phyloP scores from a whole-genome alignment of 805 yeast species.

The Candida sithepensis region DNA sequence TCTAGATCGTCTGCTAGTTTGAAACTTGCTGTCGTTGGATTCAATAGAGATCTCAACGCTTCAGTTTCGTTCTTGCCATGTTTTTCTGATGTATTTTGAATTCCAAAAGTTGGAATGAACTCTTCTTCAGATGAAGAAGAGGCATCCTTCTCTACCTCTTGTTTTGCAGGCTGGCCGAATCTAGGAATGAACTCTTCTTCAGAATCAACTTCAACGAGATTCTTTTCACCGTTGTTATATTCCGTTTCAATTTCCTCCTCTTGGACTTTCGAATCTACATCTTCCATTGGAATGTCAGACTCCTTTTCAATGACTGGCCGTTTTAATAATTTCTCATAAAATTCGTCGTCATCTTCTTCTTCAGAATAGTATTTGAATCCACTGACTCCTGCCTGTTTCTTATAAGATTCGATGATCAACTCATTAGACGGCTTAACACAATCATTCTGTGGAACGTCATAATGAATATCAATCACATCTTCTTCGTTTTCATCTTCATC shows the following conservation, averaged over 20 bases:
- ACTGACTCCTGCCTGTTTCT: conserved; percentile 6
- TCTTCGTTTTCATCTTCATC: conserved; percentile 28
- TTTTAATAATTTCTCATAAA: conserved; percentile 12
- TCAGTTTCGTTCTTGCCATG: conserved; percentile 50
- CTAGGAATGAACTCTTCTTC: neutral
- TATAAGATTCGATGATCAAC: conserved; percentile 25
- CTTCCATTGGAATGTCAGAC: neutral
- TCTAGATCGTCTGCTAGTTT: conserved; percentile 36
- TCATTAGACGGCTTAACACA: conserved; percentile 18
- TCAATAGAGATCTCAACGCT: conserved; percentile 56
- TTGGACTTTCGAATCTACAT: neutral
- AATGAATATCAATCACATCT: conserved; percentile 22
- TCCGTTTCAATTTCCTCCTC: neutral
- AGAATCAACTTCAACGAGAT: neutral
- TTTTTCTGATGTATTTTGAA: conserved; percentile 11
- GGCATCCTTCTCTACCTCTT: neutral
- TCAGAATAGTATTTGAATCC: conserved; percentile 10
- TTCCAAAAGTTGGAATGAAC: conserved; percentile 54
- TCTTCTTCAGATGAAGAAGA: conserved; percentile 3
- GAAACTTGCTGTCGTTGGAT: conserved; percentile 36
- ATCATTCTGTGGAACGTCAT: conserved; percentile 23
- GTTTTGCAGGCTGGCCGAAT: neutral
- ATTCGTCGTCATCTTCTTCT: conserved; percentile 24
- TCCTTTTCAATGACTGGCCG: conserved; percentile 8
- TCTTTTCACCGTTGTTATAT: neutral